A percentile compares a stretch with the other conserved stretches of the same genome.
Evolutionary conservation across 1,284 basidiomycete species (phyloP).

Genomic region (Moesziomyces aphidis): DNA sequence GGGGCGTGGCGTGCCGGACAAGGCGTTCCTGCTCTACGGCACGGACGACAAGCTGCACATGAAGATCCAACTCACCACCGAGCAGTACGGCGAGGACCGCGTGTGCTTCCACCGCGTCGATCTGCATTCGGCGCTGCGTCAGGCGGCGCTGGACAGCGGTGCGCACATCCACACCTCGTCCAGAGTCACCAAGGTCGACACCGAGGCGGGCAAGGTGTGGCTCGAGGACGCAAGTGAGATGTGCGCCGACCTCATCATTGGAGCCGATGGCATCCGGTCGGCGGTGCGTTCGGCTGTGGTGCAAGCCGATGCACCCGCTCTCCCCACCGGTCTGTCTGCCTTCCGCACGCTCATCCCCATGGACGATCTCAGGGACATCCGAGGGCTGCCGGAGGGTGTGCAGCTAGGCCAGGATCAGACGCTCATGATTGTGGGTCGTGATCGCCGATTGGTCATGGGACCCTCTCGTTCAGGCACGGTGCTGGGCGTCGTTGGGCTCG

Average conservation of each 20-base stretch:
- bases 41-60: constrained; percentile 11
- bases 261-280: constrained; percentile 68
- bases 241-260: constrained; percentile 58
- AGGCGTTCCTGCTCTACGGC: constrained; percentile 12
- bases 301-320: constrained; percentile 31
- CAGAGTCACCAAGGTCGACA: constrained; percentile 34
- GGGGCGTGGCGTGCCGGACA: constrained; percentile 10
- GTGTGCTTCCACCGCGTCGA: constrained; percentile 16
- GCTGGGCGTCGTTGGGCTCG: constrained; percentile 34
- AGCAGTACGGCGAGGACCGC: constrained; percentile 14
- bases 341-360: constrained; percentile 58
- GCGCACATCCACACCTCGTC: constrained; percentile 11
- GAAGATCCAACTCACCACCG: constrained; percentile 4
- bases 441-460: constrained; percentile 54
- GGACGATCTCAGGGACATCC: constrained; percentile 35
- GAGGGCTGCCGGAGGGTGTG: constrained; percentile 16
- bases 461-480: constrained; percentile 56
- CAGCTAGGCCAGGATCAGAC: constrained; percentile 2
- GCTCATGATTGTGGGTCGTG: constrained; percentile 37
- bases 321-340: constrained; percentile 57
- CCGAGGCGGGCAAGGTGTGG: constrained; percentile 43
- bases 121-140: constrained; percentile 6
- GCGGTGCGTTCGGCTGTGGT: constrained; percentile 68
- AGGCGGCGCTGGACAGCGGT: constrained; percentile 13
- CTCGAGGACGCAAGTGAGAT: constrained; percentile 44